phyloP scores from a whole-genome alignment of 1,284 basidiomycete species.

The Puccinia coronata region DNA sequence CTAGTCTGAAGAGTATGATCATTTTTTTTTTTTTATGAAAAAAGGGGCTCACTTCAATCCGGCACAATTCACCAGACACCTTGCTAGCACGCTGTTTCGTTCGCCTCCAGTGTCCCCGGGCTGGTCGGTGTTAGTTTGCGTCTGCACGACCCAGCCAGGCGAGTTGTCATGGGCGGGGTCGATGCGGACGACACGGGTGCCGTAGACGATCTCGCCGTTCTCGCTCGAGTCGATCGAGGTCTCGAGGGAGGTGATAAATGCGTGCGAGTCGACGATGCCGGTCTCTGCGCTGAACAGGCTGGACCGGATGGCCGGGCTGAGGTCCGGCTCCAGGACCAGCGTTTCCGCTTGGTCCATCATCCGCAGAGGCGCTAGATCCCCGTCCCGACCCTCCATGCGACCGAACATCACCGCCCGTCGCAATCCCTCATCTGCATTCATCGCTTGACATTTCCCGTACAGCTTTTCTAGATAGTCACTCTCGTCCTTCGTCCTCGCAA shows the following conservation, averaged over 20 bases:
- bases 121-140: constrained; percentile 55
- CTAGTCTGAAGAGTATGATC: too few species aligned
- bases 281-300: constrained; percentile 83
- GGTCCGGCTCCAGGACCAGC: constrained; percentile 75
- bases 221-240: constrained; percentile 64
- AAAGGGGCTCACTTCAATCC: constrained; percentile 68
- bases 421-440: not conserved
- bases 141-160: constrained; percentile 65
- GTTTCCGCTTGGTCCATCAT: constrained; percentile 63
- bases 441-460: constrained; percentile 9
- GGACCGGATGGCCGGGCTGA: constrained; percentile 70
- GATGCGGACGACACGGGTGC: constrained; percentile 82
- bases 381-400: constrained; percentile 59
- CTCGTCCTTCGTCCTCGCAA: constrained; percentile 17
- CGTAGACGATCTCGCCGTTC: constrained; percentile 74
- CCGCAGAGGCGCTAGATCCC: constrained; percentile 65
- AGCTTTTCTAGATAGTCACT: constrained; percentile 36
- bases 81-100: constrained; percentile 73
- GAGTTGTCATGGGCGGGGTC: constrained; percentile 63
- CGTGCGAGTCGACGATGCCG: constrained; percentile 86
- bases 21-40: not conserved
- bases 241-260: constrained; percentile 57
- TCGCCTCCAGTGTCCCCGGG: constrained; percentile 32
- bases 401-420: not conserved
- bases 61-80: constrained; percentile 80